Conservation (phyloP, 75 land plant species). For the Pseudotsuga menziesii region DNA sequence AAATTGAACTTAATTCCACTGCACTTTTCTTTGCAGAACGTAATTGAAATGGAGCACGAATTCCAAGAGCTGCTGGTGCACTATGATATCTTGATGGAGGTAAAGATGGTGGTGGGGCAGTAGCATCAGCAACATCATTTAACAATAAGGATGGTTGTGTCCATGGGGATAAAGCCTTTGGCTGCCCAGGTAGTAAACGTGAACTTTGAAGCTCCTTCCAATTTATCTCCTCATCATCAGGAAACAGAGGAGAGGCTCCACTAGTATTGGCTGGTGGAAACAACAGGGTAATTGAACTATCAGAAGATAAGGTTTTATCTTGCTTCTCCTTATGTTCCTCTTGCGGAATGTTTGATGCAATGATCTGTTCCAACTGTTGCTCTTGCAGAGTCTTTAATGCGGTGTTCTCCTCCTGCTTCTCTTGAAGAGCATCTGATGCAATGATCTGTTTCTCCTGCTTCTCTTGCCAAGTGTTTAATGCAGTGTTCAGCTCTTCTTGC, state of each 20-base stretch:
- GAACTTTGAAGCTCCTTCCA: constrained; percentile 25
- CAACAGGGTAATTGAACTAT: background rate
- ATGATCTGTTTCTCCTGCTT: constrained; percentile 7
- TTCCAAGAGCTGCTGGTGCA: constrained; percentile 31
- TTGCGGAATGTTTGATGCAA: background rate
- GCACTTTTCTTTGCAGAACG: constrained; percentile 6
- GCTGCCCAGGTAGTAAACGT: constrained; percentile 22
- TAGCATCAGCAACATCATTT: constrained; percentile 30
- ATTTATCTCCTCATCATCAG: constrained; percentile 15
- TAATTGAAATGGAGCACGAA: constrained; percentile 8
- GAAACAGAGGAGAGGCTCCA: background rate
- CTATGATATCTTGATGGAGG: constrained; percentile 64
- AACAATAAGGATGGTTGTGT: constrained; percentile 31
- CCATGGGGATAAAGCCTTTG: constrained; percentile 48
- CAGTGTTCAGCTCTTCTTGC: constrained; percentile 2
- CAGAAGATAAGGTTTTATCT: constrained; percentile 10
- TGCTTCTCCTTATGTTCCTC: constrained; percentile 16
- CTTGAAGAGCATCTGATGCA: background rate
- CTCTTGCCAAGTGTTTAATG: background rate
- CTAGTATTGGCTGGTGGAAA: background rate
- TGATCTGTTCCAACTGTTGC: background rate
- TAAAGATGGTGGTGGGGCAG: constrained; percentile 36
- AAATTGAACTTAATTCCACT: background rate
- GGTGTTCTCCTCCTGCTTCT: background rate
- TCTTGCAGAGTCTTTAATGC: no score